Base-by-base conservation (phyloP, 2,329 filamentous ascomycete genomes). In the Ophiocordyceps robertsii region DNA sequence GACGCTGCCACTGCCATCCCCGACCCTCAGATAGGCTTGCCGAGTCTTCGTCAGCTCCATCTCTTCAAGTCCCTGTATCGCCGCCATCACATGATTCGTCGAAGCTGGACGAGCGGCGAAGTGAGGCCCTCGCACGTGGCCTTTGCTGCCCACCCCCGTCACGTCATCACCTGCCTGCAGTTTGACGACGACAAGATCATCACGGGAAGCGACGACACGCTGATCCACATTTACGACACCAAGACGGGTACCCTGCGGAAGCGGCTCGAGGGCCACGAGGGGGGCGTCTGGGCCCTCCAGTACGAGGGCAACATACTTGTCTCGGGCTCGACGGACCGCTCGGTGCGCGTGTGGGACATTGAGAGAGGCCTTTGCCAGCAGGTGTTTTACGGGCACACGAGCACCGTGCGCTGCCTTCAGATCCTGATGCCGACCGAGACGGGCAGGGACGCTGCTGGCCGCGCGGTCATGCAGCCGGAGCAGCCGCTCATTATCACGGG, bases 291-390 rank as follows among this genome's bases (percentile, higher is more conserved):
- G 92, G 92, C 92, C 29, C 66, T 98, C 42, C 89, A 96, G 60
- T 98, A 96, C 57, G 82, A 95, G 57, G 90, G 89, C 40, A 95
- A 96, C 57, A 87, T 85, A 14, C 68, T 98, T 17, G 92, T 98
- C 3, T 98, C 92, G 14, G 92, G 92, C 3, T 95, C 89, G 7
- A 98, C 92, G 0, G 92, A 98, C 62, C 75, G 92, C 38, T 94
- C 92, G 11, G 92, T 98, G n/a, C 80, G 92, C n/a, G 90, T 98
- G 0, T 98, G 92, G 92, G 90, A 98, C 58, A 95, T 98, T 49
- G 87, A 94, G 56, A 83, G 83, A 53, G 92, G 89, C 1, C 76
- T 84, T 38, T 95, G 90, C 61, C 90, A 89, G 11, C 92, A 98
- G 58, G 82, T 95, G 1, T 98, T 98, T 59, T 89, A 95, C 56